Conservation (phyloP, 106 monocot genomes). For the Apostasia ramifera region DNA sequence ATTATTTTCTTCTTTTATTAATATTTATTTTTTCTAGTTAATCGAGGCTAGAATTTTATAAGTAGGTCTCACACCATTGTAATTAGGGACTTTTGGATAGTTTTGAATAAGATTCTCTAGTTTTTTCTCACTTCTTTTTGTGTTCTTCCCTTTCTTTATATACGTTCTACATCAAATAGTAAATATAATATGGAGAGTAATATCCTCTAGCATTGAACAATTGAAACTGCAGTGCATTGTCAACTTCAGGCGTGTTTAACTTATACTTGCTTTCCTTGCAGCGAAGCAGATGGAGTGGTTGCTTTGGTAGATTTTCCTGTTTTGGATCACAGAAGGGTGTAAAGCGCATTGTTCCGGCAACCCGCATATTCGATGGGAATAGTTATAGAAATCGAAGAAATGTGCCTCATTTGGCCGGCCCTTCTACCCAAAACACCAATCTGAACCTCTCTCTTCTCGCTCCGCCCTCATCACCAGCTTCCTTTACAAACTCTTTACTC, state of each 20-base stretch:
- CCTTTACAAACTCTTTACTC: conserved; percentile 86
- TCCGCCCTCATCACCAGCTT: conserved; percentile 95
- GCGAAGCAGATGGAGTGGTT: conserved; percentile 72
- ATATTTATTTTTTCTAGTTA: too few relatives aligned
- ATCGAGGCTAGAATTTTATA: too few relatives aligned
- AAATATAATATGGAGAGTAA: too few relatives aligned
- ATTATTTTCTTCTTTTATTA: too few relatives aligned
- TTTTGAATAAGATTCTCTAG: too few relatives aligned
- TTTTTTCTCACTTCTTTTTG: too few relatives aligned
- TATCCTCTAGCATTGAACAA: too few relatives aligned
- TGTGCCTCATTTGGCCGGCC: conserved; percentile 32
- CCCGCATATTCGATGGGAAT: conserved; percentile 70
- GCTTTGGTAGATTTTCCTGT: conserved; percentile 76
- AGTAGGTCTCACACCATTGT: too few relatives aligned
- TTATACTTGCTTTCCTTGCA: conserved; percentile 20
- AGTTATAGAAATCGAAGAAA: conserved; percentile 37
- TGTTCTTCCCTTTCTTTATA: too few relatives aligned
- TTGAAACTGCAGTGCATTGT: too few relatives aligned
- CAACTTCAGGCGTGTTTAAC: not conserved
- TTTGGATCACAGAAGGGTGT: conserved; percentile 83
- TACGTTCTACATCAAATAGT: too few relatives aligned
- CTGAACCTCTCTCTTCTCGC: conserved; percentile 82
- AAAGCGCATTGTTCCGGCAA: conserved; percentile 89
- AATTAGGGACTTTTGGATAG: too few relatives aligned
- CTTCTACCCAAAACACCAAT: conserved; percentile 47